Evolutionary conservation across 2,329 filamentous ascomycete genomes (phyloP).

Genomic region (Epichloe scottii): DNA sequence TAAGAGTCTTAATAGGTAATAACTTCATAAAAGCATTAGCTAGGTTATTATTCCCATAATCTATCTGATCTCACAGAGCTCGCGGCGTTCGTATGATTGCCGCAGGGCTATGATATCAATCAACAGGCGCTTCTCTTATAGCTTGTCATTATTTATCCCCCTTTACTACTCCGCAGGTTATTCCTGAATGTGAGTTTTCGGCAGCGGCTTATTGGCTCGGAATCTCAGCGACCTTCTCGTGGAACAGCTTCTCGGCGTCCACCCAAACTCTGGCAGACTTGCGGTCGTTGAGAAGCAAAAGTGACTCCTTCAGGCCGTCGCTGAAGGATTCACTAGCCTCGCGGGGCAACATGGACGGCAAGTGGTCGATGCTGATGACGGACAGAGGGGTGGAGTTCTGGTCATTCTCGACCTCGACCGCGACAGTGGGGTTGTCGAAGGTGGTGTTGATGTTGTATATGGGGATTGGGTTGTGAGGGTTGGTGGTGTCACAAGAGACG

Average conservation of each 20-base stretch:
- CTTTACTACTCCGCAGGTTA: too few species aligned
- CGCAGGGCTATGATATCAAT: too few species aligned
- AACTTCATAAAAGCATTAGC: too few species aligned
- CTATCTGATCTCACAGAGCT: too few species aligned
- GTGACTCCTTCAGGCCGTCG: not conserved
- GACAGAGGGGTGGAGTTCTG: slow-evolving; percentile 40
- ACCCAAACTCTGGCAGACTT: slow-evolving; percentile 5
- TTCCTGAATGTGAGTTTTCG: not conserved
- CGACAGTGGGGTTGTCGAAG: slow-evolving; percentile 77
- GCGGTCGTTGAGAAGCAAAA: slow-evolving; percentile 4
- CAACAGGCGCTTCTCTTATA: too few species aligned
- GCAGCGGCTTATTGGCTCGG: not conserved
- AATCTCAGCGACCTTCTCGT: slow-evolving; percentile 4
- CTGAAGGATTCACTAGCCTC: slow-evolving; percentile 57
- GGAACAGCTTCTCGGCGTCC: slow-evolving; percentile 4
- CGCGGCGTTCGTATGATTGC: too few species aligned
- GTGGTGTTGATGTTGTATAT: slow-evolving; percentile 79
- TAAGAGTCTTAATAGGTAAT: too few species aligned
- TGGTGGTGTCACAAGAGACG: slow-evolving; percentile 54
- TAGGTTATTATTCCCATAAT: too few species aligned
- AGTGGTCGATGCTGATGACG: slow-evolving; percentile 81
- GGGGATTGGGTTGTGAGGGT: slow-evolving; percentile 49
- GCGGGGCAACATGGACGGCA: slow-evolving; percentile 70
- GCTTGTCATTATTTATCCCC: too few species aligned
- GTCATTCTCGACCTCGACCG: slow-evolving; percentile 48